phyloP scores from a whole-genome alignment of 169 alveolate species.

The Plasmodium cynomolgi region DNA sequence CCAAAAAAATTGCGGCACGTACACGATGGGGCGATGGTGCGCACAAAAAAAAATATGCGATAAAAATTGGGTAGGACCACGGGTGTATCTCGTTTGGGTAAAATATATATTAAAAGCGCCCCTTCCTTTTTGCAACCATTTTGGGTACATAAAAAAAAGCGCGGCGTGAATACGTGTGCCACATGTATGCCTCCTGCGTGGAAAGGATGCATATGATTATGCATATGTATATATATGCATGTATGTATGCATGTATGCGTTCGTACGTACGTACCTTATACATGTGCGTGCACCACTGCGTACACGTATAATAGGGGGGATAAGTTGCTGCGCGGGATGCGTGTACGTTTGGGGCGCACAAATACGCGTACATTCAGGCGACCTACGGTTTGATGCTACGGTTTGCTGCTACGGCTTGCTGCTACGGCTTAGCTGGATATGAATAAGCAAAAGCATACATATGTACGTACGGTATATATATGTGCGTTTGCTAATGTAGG shows the following conservation, averaged over 20 bases:
- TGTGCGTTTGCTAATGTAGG: neutral
- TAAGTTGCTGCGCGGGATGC: neutral
- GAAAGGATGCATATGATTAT: neutral
- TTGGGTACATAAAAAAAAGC: neutral
- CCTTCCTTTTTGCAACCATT: neutral
- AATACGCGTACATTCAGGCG: neutral
- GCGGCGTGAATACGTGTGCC: neutral
- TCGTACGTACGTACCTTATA: neutral
- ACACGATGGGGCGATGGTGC: neutral
- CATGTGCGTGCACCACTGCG: neutral
- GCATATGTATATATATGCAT: neutral
- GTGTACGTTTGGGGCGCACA: neutral
- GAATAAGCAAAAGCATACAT: neutral
- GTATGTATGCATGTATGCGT: neutral
- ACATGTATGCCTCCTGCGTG: neutral
- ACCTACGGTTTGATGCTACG: neutral
- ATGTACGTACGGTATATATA: neutral
- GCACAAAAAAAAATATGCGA: neutral
- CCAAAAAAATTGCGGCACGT: neutral
- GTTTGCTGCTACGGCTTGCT: neutral
- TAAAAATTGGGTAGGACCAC: neutral
- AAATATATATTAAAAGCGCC: neutral
- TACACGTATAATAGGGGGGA: neutral
- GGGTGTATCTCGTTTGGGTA: neutral
- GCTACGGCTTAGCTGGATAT: neutral